Evolutionary conservation across 306 rosid species (phyloP).

Genomic region (Fragaria nilgerrensis): DNA sequence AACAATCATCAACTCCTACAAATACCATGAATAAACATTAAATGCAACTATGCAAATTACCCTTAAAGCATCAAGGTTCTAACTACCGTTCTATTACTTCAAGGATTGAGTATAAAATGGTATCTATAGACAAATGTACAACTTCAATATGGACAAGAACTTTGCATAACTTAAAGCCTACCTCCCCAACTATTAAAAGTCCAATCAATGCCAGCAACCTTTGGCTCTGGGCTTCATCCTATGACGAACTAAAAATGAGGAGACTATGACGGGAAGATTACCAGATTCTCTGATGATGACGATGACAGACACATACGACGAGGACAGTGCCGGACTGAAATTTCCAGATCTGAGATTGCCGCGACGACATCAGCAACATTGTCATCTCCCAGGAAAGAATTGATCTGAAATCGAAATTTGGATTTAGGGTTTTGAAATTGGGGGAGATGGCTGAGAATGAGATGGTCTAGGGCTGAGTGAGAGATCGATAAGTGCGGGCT

Average conservation of each 20-base stretch:
- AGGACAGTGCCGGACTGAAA: too few species aligned
- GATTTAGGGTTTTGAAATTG: too few species aligned
- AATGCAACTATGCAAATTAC: neutral
- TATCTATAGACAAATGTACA: neutral
- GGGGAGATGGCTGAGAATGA: too few species aligned
- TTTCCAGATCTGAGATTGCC: too few species aligned
- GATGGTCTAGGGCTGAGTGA: too few species aligned
- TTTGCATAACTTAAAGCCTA: conserved; percentile 22
- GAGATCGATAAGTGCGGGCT: too few species aligned
- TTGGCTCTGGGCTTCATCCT: conserved; percentile 34
- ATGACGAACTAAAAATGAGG: conserved; percentile 61
- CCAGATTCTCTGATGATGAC: too few species aligned
- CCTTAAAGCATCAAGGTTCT: neutral
- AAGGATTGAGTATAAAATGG: neutral
- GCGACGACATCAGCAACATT: too few species aligned
- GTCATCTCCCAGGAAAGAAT: too few species aligned
- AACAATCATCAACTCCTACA: conserved; percentile 70
- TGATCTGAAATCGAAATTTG: too few species aligned
- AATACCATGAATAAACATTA: neutral
- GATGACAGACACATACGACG: too few species aligned
- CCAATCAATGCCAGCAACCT: conserved; percentile 92
- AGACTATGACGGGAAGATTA: too few species aligned
- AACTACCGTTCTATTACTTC: neutral
- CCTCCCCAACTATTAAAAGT: conserved; percentile 95
- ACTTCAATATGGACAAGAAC: neutral